Base-by-base conservation (phyloP, 2,329 filamentous ascomycete species). In the Cercospora sp. region DNA sequence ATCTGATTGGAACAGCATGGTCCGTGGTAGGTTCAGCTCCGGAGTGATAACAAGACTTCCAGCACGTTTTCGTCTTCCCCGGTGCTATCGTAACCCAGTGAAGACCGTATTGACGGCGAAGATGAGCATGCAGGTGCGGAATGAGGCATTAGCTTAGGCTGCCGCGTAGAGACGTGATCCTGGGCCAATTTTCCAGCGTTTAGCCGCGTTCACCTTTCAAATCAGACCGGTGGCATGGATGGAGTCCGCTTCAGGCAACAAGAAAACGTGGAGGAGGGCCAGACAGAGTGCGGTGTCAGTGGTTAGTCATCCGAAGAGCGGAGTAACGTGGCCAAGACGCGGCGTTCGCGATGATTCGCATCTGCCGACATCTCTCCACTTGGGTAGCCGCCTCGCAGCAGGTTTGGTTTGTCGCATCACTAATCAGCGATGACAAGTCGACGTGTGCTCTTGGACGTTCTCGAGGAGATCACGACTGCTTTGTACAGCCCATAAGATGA, bases 131-230 rank as follows among this genome's bases (percentile, higher is more conserved):
- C 48, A 59, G 16, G n/a, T 23, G 55, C 55, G 28, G 28, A 58
- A 58, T n/a, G 55, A 33, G 12, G 55, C 28, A 58, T 36, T 58
- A 58, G 55, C 55, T 20, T 58, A 58, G 55, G 55, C 55, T 58
- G 55, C 55, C 28, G 31, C 23, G 16, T 53, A 12, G 48, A 16
- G 48, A 53, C 48, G 48, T 53, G 55, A n/a, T 58, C 55, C 28
- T 30, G 51, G 13, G 20, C 42, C 42, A 20, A n/a, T 48, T 20
- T 53, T 26, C 48, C 1, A 53, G 48, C 23, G 12, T 7, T 53
- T 26, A 16, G 48, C 23, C 23, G 20, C 20, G 2, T 28, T 16
- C 48, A 16, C 20, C 20, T 28, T 28, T 53, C 36, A 13, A 5
- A 9, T 4, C 48, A 53, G 12, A 5, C 12, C 48, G 5, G 23